These are phyloP conservation scores for Pelargonium myrrhifolium DNA, from an alignment of 441 rosid genomes.

Conservation along the genomic window DNA sequence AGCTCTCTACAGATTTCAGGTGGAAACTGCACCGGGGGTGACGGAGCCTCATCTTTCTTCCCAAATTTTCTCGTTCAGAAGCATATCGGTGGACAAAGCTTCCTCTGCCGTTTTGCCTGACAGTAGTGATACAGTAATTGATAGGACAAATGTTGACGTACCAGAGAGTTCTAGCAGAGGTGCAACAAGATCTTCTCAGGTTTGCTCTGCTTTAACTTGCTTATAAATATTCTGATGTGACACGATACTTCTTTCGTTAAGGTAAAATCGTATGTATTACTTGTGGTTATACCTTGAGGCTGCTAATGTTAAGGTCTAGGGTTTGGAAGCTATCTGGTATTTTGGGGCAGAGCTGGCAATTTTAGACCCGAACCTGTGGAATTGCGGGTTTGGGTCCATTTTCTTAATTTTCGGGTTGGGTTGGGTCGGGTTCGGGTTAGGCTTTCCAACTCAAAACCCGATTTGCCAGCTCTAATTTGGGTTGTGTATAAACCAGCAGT, in stretches of 20 bases:
- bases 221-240: neutral
- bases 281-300: neutral
- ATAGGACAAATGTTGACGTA: constrained; percentile 23
- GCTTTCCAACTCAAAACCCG: too few species aligned
- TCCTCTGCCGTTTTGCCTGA: constrained; percentile 32
- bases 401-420: too few species aligned
- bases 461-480: too few species aligned
- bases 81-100: constrained; percentile 47
- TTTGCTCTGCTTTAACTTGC: constrained; percentile 21
- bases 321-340: too few species aligned
- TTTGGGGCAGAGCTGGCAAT: too few species aligned
- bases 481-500: neutral
- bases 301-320: neutral
- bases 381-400: too few species aligned
- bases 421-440: neutral
- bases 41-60: constrained; percentile 72
- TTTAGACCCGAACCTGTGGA: too few species aligned
- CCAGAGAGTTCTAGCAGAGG: constrained; percentile 53
- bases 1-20: constrained; percentile 79
- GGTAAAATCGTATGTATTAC: neutral
- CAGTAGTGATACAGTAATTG: constrained; percentile 25
- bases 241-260: too few species aligned
- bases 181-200: constrained; percentile 54
- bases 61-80: constrained; percentile 90
- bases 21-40: constrained; percentile 67